Conservation (phyloP, 148 eudicot species). For the Gaultheria prostrata region DNA sequence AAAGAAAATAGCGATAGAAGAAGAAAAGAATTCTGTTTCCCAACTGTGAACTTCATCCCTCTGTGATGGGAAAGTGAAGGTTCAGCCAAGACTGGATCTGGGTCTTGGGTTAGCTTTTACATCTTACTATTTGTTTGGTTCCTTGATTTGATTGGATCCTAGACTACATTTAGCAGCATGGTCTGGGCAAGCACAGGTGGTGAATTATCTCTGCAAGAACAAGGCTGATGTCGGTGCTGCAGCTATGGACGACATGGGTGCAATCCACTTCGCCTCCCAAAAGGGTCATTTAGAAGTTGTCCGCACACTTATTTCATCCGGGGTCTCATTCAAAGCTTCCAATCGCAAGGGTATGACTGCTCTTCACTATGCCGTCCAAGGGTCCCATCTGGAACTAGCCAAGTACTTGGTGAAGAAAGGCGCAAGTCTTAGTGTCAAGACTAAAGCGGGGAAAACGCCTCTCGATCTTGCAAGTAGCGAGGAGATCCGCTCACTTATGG, state of each 20-base stretch:
- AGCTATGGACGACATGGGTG: conserved; percentile 96
- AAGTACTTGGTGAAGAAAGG: conserved; percentile 88
- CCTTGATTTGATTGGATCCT: conserved; percentile 43
- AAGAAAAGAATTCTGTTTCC: neutral
- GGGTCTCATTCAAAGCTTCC: conserved; percentile 63
- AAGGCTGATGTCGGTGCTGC: conserved; percentile 93
- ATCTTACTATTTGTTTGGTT: conserved; percentile 14
- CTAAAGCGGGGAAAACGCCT: conserved; percentile 83
- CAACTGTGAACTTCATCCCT: neutral
- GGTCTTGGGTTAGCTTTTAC: neutral
- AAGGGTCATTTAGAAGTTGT: conserved; percentile 90
- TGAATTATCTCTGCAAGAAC: conserved; percentile 72
- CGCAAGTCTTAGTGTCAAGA: conserved; percentile 47
- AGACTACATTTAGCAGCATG: conserved; percentile 98
- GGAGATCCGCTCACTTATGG: conserved; percentile 55
- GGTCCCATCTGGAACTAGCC: conserved; percentile 71
- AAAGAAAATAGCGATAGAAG: neutral
- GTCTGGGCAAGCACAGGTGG: conserved; percentile 83
- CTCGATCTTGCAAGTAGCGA: conserved; percentile 78
- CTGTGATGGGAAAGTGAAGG: neutral
- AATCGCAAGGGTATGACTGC: conserved; percentile 93
- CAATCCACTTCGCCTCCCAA: conserved; percentile 94
- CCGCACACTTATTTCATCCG: conserved; percentile 54
- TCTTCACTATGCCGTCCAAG: conserved; percentile 90
- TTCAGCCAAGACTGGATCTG: neutral